A percentile compares a stretch with the other conserved stretches of the same genome.
These are phyloP conservation scores for Sarcocystis neurona DNA, from an alignment of 169 alveolate species.

Conservation along the genomic window DNA sequence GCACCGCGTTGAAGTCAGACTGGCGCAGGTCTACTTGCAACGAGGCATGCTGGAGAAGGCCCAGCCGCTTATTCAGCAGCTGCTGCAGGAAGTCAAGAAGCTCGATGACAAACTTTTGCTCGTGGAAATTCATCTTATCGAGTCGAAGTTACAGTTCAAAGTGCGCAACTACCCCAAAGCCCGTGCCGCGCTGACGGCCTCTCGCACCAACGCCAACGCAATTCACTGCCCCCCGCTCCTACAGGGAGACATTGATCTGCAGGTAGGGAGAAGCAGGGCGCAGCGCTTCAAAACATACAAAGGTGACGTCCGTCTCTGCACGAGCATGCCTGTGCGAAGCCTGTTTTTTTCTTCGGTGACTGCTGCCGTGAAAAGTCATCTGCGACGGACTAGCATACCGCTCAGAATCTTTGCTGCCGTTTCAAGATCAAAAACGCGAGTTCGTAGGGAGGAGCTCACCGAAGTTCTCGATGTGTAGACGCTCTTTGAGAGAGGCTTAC, in stretches of 20 bases:
- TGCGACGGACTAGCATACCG: too few relatives aligned
- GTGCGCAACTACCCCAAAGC: constrained; percentile 86
- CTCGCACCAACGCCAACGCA: constrained; percentile 91
- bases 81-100: constrained; percentile 89
- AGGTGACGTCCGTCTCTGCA: too few relatives aligned
- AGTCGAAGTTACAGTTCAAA: constrained; percentile 88
- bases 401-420: too few relatives aligned
- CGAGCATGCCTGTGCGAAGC: too few relatives aligned
- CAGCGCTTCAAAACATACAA: background rate
- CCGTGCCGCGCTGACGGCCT: constrained; percentile 92
- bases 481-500: too few relatives aligned
- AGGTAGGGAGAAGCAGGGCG: background rate
- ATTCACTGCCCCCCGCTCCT: constrained; percentile 92
- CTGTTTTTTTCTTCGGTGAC: too few relatives aligned
- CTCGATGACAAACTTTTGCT: constrained; percentile 92
- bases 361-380: too few relatives aligned
- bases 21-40: constrained; percentile 82
- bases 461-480: too few relatives aligned
- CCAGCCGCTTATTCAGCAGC: constrained; percentile 78
- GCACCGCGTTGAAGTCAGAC: constrained; percentile 85
- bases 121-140: constrained; percentile 90
- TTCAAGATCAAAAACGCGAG: too few relatives aligned
- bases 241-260: constrained; percentile 91
- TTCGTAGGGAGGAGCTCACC: too few relatives aligned
- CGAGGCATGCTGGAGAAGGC: constrained; percentile 69